Evolutionary conservation across 2,329 filamentous ascomycete species (phyloP).

Genomic region (Colletotrichum sp.): DNA sequence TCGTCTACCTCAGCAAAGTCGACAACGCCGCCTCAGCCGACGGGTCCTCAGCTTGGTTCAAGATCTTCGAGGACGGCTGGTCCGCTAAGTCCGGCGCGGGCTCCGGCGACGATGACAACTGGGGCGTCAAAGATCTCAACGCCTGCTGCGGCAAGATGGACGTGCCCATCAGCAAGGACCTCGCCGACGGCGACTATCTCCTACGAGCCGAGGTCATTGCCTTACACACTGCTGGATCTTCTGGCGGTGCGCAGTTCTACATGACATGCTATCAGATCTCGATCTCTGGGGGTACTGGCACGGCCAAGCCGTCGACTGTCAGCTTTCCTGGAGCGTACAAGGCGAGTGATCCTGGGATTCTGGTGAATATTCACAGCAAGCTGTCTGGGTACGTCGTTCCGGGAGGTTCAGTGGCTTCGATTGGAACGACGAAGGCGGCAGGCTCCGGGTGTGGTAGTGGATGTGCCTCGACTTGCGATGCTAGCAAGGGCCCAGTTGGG

Average conservation of each 20-base stretch:
- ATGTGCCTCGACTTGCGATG: constrained; percentile 43
- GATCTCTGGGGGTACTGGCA: constrained; percentile 28
- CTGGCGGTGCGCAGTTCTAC: constrained; percentile 41
- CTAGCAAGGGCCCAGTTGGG: constrained; percentile 32
- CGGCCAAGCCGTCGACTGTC: constrained; percentile 33
- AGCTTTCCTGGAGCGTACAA: constrained; percentile 50
- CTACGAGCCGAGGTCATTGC: constrained; percentile 55
- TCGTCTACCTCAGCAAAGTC: constrained; percentile 57
- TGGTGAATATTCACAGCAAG: constrained; percentile 51
- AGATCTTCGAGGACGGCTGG: constrained; percentile 56
- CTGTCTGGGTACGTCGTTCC: constrained; percentile 46
- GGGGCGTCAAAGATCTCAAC: constrained; percentile 47
- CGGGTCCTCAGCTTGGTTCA: constrained; percentile 53
- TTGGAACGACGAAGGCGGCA: constrained; percentile 44
- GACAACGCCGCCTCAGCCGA: constrained; percentile 49
- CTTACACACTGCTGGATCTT: constrained; percentile 44
- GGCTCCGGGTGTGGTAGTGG: constrained; percentile 42
- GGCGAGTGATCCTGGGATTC: constrained; percentile 48
- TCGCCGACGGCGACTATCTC: constrained; percentile 45
- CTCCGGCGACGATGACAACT: constrained; percentile 50
- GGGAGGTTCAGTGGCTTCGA: constrained; percentile 45
- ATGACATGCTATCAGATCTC: constrained; percentile 44
- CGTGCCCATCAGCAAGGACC: constrained; percentile 37
- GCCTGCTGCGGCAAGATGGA: constrained; percentile 46
- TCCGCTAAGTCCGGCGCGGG: constrained; percentile 29